A percentile compares a stretch with the other conserved stretches of the same genome.
Evolutionary conservation across 2,329 filamentous ascomycete genomes (phyloP).

Genomic region (Pyricularia sp.): DNA sequence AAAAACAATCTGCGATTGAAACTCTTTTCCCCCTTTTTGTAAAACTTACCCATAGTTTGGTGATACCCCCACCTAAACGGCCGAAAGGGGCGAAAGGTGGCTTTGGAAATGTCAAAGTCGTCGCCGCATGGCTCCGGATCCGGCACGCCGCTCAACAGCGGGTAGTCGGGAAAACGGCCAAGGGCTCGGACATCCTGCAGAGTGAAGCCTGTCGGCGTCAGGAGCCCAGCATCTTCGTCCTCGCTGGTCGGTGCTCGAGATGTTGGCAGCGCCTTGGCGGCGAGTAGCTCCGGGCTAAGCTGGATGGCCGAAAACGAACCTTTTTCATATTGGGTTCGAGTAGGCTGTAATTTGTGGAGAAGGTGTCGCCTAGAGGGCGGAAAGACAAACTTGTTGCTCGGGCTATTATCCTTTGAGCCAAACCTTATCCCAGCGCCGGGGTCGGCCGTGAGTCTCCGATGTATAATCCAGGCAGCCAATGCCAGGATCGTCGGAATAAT

Average conservation of each 20-base stretch:
- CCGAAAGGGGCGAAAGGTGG: conserved; percentile 64
- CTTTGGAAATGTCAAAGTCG: conserved; percentile 59
- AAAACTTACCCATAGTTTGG: conserved; percentile 75
- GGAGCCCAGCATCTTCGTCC: conserved; percentile 9
- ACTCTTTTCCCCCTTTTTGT: too few relatives aligned
- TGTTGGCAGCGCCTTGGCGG: conserved; percentile 18
- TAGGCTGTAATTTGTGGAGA: not conserved
- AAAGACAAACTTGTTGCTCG: not conserved
- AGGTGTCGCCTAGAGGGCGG: not conserved
- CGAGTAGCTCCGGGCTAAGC: not conserved
- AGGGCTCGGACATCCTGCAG: conserved; percentile 59
- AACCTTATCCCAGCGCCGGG: not conserved
- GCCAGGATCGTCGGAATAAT: not conserved
- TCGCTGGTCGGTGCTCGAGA: conserved; percentile 9
- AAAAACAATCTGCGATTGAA: not conserved
- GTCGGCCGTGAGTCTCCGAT: not conserved
- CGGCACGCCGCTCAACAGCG: conserved; percentile 64
- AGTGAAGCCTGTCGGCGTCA: conserved; percentile 52
- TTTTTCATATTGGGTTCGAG: not conserved
- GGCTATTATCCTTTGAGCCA: not conserved
- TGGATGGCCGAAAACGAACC: not conserved
- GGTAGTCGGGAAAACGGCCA: conserved; percentile 74
- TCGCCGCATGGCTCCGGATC: conserved; percentile 49
- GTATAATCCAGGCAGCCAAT: not conserved
- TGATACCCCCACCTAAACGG: conserved; percentile 80